phyloP scores from a whole-genome alignment of 2,329 filamentous ascomycete genomes.

The Talaromyces sp. region DNA sequence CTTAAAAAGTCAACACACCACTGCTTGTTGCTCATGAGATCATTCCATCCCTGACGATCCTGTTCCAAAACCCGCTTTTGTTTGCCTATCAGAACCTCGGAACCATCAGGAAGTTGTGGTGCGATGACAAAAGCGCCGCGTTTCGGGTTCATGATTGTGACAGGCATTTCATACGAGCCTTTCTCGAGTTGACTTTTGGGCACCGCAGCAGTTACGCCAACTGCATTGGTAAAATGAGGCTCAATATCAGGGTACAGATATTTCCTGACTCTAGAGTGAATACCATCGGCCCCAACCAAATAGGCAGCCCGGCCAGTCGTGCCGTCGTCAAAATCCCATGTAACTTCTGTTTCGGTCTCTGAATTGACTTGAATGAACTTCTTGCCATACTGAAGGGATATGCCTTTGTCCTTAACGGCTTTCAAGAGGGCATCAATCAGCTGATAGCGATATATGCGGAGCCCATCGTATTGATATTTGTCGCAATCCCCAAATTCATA shows the following conservation, averaged over 20 bases:
- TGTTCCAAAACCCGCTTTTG: constrained; percentile 45
- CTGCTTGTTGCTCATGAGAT: constrained; percentile 45
- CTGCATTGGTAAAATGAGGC: constrained; percentile 56
- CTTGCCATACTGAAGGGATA: constrained; percentile 52
- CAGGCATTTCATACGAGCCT: constrained; percentile 44
- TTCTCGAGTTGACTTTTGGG: constrained; percentile 43
- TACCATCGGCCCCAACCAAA: constrained; percentile 63
- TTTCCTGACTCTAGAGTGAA: constrained; percentile 59
- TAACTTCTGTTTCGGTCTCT: constrained; percentile 46
- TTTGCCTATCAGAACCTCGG: constrained; percentile 53
- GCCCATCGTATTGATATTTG: constrained; percentile 56
- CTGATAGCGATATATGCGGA: constrained; percentile 58
- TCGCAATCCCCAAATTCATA: constrained; percentile 54
- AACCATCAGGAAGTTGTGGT: constrained; percentile 53
- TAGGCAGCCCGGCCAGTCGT: constrained; percentile 43
- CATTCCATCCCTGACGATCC: constrained; percentile 49
- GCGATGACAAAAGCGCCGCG: constrained; percentile 56
- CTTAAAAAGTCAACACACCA: constrained; percentile 41
- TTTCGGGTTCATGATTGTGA: constrained; percentile 46
- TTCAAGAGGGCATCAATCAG: constrained; percentile 55
- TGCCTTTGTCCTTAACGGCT: constrained; percentile 37
- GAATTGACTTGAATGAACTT: constrained; percentile 51
- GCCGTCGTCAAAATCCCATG: constrained; percentile 54
- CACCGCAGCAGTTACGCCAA: constrained; percentile 43
- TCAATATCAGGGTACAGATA: constrained; percentile 54